These are phyloP conservation scores for Xylaria sp. DNA, from an alignment of 2,329 filamentous ascomycete genomes.

Conservation along the genomic window DNA sequence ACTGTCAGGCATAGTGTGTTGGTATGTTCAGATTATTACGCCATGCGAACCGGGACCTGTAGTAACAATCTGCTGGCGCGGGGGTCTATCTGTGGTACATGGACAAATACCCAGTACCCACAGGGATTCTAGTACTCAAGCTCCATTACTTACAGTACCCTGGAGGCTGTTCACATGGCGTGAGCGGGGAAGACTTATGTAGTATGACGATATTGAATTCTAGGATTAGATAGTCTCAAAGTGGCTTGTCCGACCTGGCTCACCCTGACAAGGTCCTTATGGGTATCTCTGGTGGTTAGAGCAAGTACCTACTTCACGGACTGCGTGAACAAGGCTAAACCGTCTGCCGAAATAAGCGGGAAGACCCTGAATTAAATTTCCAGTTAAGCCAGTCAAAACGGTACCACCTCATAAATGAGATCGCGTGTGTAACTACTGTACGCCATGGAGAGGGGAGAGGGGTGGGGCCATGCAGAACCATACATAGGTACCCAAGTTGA, in stretches of 20 bases:
- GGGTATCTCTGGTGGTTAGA: background rate
- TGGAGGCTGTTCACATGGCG: background rate
- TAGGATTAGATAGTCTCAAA: background rate
- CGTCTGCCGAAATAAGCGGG: slow-evolving; percentile 32
- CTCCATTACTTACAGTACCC: slow-evolving; percentile 5
- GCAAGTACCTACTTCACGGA: background rate
- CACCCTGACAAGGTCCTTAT: background rate
- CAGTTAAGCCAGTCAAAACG: slow-evolving; percentile 8
- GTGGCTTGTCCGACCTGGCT: background rate
- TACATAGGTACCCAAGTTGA: slow-evolving; percentile 17
- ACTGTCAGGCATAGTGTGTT: background rate
- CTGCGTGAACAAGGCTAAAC: slow-evolving; percentile 30
- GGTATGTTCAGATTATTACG: slow-evolving; percentile 16
- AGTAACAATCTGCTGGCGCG: slow-evolving; percentile 23
- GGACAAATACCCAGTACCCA: slow-evolving; percentile 2
- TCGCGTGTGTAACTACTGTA: slow-evolving; percentile 21
- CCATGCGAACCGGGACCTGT: slow-evolving; percentile 17
- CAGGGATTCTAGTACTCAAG: slow-evolving; percentile 31
- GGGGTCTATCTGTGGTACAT: slow-evolving; percentile 14
- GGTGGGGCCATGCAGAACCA: slow-evolving; percentile 15
- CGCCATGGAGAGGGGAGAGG: slow-evolving; percentile 1
- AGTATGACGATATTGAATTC: background rate
- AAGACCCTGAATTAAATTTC: slow-evolving; percentile 35
- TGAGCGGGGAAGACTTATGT: slow-evolving; percentile 1
- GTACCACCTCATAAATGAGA: slow-evolving; percentile 14